Evolutionary conservation across 371 early-diverging fungal species (phyloP).

Genomic region (Aphelidium insulamus): DNA sequence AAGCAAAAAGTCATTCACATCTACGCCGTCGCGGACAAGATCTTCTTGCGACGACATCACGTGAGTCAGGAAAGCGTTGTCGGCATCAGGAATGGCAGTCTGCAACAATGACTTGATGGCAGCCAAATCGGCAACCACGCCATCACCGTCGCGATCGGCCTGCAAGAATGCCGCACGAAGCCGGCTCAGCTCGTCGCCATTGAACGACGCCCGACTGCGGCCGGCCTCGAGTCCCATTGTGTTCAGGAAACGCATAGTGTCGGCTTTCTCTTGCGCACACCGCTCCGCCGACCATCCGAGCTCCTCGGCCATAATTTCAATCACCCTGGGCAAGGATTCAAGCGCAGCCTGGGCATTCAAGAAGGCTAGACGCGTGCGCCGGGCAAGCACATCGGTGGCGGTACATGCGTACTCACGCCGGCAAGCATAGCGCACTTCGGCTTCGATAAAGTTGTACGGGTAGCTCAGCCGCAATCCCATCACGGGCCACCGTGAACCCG

Average conservation of each 20-base stretch:
- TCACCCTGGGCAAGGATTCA: constrained; percentile 63
- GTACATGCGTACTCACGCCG: constrained; percentile 85
- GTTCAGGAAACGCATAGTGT: constrained; percentile 47
- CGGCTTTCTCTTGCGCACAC: constrained; percentile 34
- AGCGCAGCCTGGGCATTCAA: constrained; percentile 81
- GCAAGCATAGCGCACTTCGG: constrained; percentile 85
- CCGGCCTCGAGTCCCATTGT: constrained; percentile 62
- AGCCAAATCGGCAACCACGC: no score
- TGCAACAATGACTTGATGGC: no score
- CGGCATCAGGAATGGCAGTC: no score
- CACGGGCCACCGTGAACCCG: constrained; percentile 48
- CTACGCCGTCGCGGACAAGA: no score
- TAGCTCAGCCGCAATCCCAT: constrained; percentile 57
- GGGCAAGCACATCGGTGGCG: constrained; percentile 81
- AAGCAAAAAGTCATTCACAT: no score
- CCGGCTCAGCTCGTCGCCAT: constrained; percentile 37
- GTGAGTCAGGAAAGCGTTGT: no score
- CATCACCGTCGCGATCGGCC: constrained; percentile 33
- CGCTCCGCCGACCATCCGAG: constrained; percentile 52
- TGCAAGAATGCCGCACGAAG: constrained; percentile 35
- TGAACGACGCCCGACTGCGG: constrained; percentile 28
- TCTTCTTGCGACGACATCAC: no score
- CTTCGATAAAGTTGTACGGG: constrained; percentile 79
- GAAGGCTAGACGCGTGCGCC: constrained; percentile 85
- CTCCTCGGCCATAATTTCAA: constrained; percentile 78